These are phyloP conservation scores for Carex parvula DNA, from an alignment of 176 grass and related monocot genomes.

Conservation along the genomic window DNA sequence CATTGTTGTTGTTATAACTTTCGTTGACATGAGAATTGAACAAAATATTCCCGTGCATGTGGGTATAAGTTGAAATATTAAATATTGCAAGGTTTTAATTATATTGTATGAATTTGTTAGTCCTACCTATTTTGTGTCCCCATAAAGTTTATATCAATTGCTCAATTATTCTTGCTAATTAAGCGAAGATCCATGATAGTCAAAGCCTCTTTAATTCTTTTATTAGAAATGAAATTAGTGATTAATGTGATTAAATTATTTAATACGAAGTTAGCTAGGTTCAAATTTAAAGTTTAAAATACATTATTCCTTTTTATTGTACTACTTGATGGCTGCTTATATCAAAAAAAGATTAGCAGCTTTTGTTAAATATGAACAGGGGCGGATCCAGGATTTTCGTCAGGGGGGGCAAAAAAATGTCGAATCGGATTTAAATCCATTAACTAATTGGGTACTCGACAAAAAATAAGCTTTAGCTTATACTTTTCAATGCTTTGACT, in stretches of 20 bases:
- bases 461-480: too few relatives aligned
- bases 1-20: background rate
- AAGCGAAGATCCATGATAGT: background rate
- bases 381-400: too few relatives aligned
- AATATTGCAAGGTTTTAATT: background rate
- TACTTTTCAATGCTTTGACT: too few relatives aligned
- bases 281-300: background rate
- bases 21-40: constrained; percentile 10
- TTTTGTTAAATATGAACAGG: too few relatives aligned
- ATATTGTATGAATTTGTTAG: background rate
- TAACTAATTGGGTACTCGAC: too few relatives aligned
- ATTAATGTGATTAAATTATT: background rate
- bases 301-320: background rate
- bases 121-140: background rate
- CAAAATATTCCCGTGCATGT: constrained; percentile 8
- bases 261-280: background rate
- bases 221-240: background rate
- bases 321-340: background rate
- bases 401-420: too few relatives aligned
- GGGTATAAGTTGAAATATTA: background rate
- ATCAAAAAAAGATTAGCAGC: too few relatives aligned
- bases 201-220: background rate
- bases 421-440: too few relatives aligned
- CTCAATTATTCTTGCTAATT: background rate
- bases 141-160: background rate